Evolutionary conservation across 2,329 filamentous ascomycete species (phyloP), one percentile per base, ranked within the genome.

Genomic region (Cladosporium phlei): DNA sequence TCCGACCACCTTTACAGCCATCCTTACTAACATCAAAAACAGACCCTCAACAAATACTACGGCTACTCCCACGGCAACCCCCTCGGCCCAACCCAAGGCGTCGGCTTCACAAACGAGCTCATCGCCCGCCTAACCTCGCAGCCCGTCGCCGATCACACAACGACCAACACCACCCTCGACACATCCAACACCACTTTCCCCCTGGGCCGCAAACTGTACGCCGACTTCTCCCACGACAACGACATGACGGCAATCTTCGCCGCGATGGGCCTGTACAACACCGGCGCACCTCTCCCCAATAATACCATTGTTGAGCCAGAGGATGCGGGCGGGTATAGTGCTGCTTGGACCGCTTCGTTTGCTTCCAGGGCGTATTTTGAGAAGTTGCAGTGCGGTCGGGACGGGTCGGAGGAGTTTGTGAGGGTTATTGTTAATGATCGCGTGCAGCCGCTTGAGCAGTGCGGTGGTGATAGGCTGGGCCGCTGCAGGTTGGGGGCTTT

Each of bases 161-260:
- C 74, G 46, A 88, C 83, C 5, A 95, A 96, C 65, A 72, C 69
- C 27, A 95, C 89, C 0, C 75, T 95, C 0, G 86, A 94, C 62
- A 69, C 69, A 4, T 73, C 80, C 48, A 68, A 76, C 1, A 61
- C 66, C 5, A 90, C 86, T 0, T 96, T 95, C 59, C 89, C 90
- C 0, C 69, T 95, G 0, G 74, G 67, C 19, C 64, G 65, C 22
- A 58, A 77, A 9, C 68, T 95, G 1, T 96, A 94, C 60, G 89
- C 88, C 0, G 90, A 96, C 66, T 95, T 96, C 62, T 87, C 83
- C 52, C 90, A 96, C 66, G 90, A 96, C 67, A 95, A 94, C 64
- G 82, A 85, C 61, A 88, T 96, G 81, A 80, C 79, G 22, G 77
- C 78, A 6, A 80, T 94, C 5, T 86, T 86, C 61, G 81, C 80